These are phyloP conservation scores for Fusarium longipes DNA, from an alignment of 2,329 filamentous ascomycete species.

Conservation along the genomic window DNA sequence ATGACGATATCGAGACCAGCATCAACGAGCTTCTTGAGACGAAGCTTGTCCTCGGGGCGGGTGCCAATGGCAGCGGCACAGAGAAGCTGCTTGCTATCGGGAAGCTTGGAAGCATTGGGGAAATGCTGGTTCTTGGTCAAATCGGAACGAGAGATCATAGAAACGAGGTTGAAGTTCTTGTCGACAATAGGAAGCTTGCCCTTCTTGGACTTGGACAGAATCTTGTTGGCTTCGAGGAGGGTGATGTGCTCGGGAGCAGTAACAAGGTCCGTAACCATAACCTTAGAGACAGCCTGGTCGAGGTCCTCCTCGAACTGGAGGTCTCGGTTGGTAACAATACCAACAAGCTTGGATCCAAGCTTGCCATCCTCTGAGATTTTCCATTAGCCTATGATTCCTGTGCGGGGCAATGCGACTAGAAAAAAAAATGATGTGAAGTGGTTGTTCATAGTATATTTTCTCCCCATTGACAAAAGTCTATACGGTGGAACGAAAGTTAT, in stretches of 20 bases:
- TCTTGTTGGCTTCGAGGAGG: conserved; percentile 88
- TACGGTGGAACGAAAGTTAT: conserved; percentile 99
- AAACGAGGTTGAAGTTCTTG: conserved; percentile 83
- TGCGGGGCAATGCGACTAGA: conserved; percentile 16
- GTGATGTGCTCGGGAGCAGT: conserved; percentile 87
- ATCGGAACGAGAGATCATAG: conserved; percentile 93
- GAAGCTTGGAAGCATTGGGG: conserved; percentile 94
- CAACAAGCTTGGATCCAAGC: conserved; percentile 93
- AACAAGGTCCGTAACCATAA: conserved; percentile 96
- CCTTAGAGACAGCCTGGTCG: conserved; percentile 78
- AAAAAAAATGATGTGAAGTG: conserved; percentile 29
- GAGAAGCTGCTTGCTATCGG: conserved; percentile 96
- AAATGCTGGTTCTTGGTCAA: conserved; percentile 99
- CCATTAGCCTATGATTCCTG: conserved; percentile 38
- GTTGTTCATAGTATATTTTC: conserved; percentile 52
- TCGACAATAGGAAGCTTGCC: conserved; percentile 96
- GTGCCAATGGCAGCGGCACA: conserved; percentile 96
- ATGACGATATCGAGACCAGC: conserved; percentile 96
- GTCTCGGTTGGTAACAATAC: conserved; percentile 97
- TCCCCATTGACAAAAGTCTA: conserved; percentile 88
- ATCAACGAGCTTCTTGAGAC: conserved; percentile 88
- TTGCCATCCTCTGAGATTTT: conserved; percentile 81
- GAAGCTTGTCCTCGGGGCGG: conserved; percentile 88
- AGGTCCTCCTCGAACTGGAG: conserved; percentile 92
- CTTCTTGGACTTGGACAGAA: conserved; percentile 96